These are phyloP conservation scores for Neurospora africana DNA, from an alignment of 495 filamentous ascomycete genomes.

Conservation along the genomic window DNA sequence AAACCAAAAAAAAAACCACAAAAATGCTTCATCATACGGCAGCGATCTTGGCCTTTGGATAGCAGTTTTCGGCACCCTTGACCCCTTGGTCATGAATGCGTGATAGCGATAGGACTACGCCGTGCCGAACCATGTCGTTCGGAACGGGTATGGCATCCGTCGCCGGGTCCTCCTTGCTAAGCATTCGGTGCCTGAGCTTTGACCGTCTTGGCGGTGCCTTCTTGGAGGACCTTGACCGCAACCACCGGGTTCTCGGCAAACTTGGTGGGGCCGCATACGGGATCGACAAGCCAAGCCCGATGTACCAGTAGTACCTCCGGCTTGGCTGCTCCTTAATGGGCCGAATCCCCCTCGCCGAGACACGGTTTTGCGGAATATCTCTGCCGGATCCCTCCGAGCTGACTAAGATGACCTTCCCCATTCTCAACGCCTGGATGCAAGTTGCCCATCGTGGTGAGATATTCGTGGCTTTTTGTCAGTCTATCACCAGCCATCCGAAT, in stretches of 20 bases:
- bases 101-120: neutral
- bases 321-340: neutral
- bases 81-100: neutral
- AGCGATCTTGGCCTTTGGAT: neutral
- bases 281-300: neutral
- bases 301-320: neutral
- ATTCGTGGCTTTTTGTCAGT: neutral
- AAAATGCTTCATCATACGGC: neutral
- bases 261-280: neutral
- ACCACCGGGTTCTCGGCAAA: neutral
- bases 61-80: neutral
- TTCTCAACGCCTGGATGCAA: neutral
- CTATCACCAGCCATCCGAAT: neutral
- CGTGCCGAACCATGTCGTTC: neutral
- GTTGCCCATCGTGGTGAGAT: neutral
- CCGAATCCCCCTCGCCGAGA: neutral
- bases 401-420: neutral
- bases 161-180: neutral
- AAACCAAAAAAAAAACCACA: no score
- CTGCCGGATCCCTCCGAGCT: neutral
- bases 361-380: neutral
- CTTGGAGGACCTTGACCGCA: neutral
- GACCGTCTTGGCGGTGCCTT: neutral
- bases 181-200: neutral
- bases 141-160: neutral